Conservation (phyloP, 441 rosid species). For the Aquilaria agallochum region DNA sequence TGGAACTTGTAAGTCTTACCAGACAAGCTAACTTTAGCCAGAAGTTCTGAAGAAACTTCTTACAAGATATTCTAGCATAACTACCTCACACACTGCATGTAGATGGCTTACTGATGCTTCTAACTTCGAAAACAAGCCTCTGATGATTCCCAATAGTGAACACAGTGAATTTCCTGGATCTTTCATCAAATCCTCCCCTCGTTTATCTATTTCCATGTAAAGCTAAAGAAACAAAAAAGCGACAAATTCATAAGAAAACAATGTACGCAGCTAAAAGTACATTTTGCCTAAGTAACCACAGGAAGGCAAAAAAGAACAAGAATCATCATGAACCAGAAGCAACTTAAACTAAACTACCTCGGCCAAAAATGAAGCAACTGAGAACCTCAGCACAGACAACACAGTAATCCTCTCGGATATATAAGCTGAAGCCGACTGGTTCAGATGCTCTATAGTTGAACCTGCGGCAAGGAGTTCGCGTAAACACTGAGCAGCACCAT, state of each 20-base stretch:
- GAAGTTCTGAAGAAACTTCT: neutral
- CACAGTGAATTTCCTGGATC: slow-evolving; percentile 66
- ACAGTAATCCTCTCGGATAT: slow-evolving; percentile 67
- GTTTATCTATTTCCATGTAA: slow-evolving; percentile 66
- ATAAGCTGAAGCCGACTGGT: slow-evolving; percentile 57
- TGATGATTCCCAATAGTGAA: slow-evolving; percentile 41
- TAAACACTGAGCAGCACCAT: slow-evolving; percentile 45
- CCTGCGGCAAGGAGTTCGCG: slow-evolving; percentile 38
- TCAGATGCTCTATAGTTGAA: slow-evolving; percentile 48
- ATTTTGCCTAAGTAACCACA: too few species aligned
- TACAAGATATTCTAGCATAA: slow-evolving; percentile 1
- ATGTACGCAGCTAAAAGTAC: neutral
- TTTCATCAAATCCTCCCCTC: slow-evolving; percentile 63
- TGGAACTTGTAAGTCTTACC: neutral
- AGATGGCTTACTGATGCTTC: slow-evolving; percentile 67
- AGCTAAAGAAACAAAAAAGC: slow-evolving; percentile 40
- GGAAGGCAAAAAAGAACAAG: neutral
- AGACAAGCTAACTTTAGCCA: slow-evolving; percentile 13
- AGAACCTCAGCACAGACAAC: slow-evolving; percentile 52
- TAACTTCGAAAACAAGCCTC: slow-evolving; percentile 55
- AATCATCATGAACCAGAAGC: neutral
- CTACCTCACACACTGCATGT: slow-evolving; percentile 61
- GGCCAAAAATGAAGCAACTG: slow-evolving; percentile 78
- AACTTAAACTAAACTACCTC: slow-evolving; percentile 43
- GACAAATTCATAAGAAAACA: neutral